Evolutionary conservation across 225 moss, liverwort and hornwort genomes (phyloP), one percentile per base, ranked within the genome.

Genomic region (Sphagnum contortum): DNA sequence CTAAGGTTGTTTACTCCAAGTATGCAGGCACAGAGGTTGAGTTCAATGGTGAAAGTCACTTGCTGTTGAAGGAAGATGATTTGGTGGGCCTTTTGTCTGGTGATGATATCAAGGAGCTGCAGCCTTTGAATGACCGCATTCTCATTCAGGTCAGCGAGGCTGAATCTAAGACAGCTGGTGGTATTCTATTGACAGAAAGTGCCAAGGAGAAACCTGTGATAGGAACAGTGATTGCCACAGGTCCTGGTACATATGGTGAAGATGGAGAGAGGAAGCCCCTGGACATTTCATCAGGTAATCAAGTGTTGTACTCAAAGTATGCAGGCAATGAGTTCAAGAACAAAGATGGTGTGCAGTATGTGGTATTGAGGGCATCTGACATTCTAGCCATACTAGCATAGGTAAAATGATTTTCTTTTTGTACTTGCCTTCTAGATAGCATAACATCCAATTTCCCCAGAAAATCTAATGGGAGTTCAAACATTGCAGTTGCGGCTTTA

Each of bases 161-260:
- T 52, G 94, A 95, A 69, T 79, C 81, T 52, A 89, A 90, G 80
- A 86, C 94, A 57, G 77, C 91, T 3, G 94, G 94, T 12, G 94
- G 94, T 60, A 88, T 95, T 74, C 73, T 95, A 64, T 79, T 95
- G 61, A 95, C 94, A 9, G 94, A 95, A 70, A 90, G 91, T 55
- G 94, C 94, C 4, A 95, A 92, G 86, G 94, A 95, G 86, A 95
- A 91, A 77, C 94, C 94, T 14, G 89, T 91, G 13, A 77, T 83
- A 66, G 94, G 94, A 12, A 82, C 86, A 69, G 89, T 87, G 64
- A 59, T 83, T 50, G 91, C 94, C 10, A 67, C 84, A 47, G 94
- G 94, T 46, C 75, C 88, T 8, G 94, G 94, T 11, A 65, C 72
- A 5, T 75, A 84, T 55, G 92, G 89, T 48, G 94, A 95, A 77